Percentiles rank a stretch among this genome's conserved stretches.
Conservation (phyloP, 208 protist genomes). For the Trypanosoma boissoni region DNA sequence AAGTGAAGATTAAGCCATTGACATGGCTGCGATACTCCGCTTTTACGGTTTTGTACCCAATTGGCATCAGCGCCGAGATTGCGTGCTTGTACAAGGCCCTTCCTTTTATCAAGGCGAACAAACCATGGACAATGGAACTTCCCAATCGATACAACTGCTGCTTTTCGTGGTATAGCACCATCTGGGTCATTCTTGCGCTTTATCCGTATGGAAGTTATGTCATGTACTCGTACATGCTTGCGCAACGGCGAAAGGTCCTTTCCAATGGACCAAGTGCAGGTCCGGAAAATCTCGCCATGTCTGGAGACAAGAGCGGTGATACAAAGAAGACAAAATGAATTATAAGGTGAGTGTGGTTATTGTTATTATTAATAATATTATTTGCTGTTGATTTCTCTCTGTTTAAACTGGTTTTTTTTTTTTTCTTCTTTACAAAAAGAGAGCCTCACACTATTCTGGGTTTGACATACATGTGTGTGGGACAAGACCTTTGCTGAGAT, state of each 20-base stretch:
- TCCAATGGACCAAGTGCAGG: conserved; percentile 2
- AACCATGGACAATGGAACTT: conserved; percentile 64
- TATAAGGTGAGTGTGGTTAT: too few relatives aligned
- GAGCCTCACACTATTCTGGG: too few relatives aligned
- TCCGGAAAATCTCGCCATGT: too few relatives aligned
- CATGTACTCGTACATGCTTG: conserved; percentile 91
- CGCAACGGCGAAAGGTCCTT: conserved; percentile 76
- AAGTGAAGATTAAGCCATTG: conserved; percentile 34
- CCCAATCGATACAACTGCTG: conserved; percentile 79
- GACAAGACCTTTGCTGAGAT: too few relatives aligned
- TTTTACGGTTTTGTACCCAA: conserved; percentile 89
- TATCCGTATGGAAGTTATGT: conserved; percentile 84
- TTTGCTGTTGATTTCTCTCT: too few relatives aligned
- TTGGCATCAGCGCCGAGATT: conserved; percentile 89
- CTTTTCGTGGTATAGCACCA: conserved; percentile 75
- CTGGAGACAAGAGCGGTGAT: too few relatives aligned
- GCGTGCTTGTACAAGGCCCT: conserved; percentile 75
- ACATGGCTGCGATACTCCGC: conserved; percentile 89
- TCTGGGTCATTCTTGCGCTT: conserved; percentile 60
- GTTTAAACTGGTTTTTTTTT: too few relatives aligned
- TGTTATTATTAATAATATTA: too few relatives aligned
- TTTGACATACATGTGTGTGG: too few relatives aligned
- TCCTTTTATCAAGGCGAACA: conserved; percentile 56
- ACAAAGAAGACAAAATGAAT: too few relatives aligned
- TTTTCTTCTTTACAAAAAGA: too few relatives aligned